A percentile compares a stretch with the other conserved stretches of the same genome.
These are phyloP conservation scores for Penicillium bovifimosum DNA, from an alignment of 495 filamentous ascomycete species.

Conservation along the genomic window DNA sequence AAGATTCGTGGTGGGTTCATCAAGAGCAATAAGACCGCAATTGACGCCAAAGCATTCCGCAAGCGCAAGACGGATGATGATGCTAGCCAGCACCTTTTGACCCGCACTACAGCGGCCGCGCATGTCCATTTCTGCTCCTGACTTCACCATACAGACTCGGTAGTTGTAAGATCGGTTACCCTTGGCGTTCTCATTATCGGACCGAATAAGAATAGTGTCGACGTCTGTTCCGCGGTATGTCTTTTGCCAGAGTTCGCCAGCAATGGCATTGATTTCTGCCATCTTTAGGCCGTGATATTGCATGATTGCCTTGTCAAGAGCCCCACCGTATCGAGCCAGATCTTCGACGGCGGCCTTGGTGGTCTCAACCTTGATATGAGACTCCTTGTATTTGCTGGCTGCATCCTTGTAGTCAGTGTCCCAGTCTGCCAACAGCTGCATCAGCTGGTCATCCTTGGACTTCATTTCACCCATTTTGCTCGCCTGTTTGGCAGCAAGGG, in stretches of 20 bases:
- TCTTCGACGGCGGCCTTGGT: slow-evolving; percentile 92
- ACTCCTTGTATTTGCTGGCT: slow-evolving; percentile 74
- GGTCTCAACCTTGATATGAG: slow-evolving; percentile 84
- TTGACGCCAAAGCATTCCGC: slow-evolving; percentile 96
- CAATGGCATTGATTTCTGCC: slow-evolving; percentile 95
- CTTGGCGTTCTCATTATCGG: slow-evolving; percentile 70
- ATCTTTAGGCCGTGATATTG: slow-evolving; percentile 92
- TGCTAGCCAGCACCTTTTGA: slow-evolving; percentile 92
- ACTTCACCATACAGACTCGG: slow-evolving; percentile 97
- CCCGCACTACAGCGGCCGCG: slow-evolving; percentile 94
- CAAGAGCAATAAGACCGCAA: slow-evolving; percentile 93
- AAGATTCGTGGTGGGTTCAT: slow-evolving; percentile 97
- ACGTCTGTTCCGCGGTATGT: slow-evolving; percentile 98
- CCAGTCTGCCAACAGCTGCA: slow-evolving; percentile 66
- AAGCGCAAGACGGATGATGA: slow-evolving; percentile 94
- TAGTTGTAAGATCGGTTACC: slow-evolving; percentile 92
- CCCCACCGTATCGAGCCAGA: slow-evolving; percentile 68
- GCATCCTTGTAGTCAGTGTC: slow-evolving; percentile 82
- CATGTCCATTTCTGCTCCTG: slow-evolving; percentile 98
- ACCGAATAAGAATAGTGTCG: slow-evolving; percentile 91
- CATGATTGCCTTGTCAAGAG: slow-evolving; percentile 95
- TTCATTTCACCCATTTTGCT: slow-evolving; percentile 67
- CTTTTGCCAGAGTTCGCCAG: slow-evolving; percentile 91
- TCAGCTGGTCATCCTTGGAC: slow-evolving; percentile 74
- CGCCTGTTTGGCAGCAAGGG: slow-evolving; percentile 53